phyloP scores from a whole-genome alignment of 768 basidiomycete genomes.

The Tremella fuciformis region DNA sequence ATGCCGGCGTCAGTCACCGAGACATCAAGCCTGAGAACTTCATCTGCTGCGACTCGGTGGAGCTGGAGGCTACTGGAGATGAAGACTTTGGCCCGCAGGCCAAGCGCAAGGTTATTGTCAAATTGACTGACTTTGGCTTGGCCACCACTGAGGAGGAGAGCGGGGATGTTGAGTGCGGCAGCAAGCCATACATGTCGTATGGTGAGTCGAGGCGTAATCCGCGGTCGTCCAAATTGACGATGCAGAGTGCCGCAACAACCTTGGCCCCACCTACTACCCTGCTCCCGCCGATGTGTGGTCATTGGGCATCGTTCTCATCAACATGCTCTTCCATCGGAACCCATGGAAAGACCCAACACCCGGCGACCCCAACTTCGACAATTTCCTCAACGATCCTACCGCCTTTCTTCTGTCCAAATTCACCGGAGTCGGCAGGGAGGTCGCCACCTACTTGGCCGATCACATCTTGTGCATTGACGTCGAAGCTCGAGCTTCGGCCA shows the following conservation, averaged over 20 bases:
- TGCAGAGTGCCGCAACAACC: constrained; percentile 93
- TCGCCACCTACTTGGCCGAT: constrained; percentile 81
- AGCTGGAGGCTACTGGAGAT: constrained; percentile 46
- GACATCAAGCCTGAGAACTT: constrained; percentile 98
- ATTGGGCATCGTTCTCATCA: constrained; percentile 96
- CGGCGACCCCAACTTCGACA: constrained; percentile 71
- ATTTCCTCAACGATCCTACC: constrained; percentile 73
- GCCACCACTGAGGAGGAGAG: constrained; percentile 84
- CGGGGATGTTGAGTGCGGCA: constrained; percentile 96
- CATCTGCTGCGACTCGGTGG: constrained; percentile 52
- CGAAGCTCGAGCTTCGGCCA: constrained; percentile 70
- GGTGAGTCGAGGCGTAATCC: constrained; percentile 58
- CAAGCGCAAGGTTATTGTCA: constrained; percentile 88
- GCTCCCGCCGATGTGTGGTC: constrained; percentile 99
- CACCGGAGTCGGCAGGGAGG: constrained; percentile 62
- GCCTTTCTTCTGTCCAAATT: constrained; percentile 87
- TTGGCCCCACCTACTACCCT: constrained; percentile 88
- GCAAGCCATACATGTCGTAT: constrained; percentile 97
- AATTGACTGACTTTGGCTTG: constrained; percentile 93
- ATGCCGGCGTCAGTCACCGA: constrained; percentile 83
- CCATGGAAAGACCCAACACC: constrained; percentile 94
- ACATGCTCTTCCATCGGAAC: constrained; percentile 98
- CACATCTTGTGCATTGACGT: constrained; percentile 75
- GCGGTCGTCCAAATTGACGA: not conserved
- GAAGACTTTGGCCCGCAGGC: constrained; percentile 54